A percentile compares a stretch with the other conserved stretches of the same genome.
phyloP scores from a whole-genome alignment of 192 early-diverging fungal genomes.

The Backusella parvicylindrica region DNA sequence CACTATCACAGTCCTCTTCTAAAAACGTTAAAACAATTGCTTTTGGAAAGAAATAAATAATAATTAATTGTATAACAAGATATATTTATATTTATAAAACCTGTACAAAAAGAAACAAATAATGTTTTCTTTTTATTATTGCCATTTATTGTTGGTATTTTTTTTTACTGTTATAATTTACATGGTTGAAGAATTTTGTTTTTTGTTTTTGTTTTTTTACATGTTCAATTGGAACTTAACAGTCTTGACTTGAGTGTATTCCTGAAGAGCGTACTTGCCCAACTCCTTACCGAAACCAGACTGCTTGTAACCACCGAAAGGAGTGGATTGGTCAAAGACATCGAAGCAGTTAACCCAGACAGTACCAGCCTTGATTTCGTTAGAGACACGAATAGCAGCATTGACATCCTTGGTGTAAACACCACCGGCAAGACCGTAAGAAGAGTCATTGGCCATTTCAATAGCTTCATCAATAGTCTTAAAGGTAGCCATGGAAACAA shows the following conservation, averaged over 20 bases:
- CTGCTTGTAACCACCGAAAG: slow-evolving; percentile 72
- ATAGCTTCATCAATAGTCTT: slow-evolving; percentile 72
- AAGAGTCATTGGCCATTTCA: slow-evolving; percentile 59
- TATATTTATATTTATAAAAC: neutral
- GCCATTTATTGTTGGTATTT: neutral
- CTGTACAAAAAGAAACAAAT: neutral
- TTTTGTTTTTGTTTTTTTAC: neutral
- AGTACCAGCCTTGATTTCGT: slow-evolving; percentile 61
- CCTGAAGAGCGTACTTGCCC: slow-evolving; percentile 10
- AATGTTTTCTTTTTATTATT: neutral
- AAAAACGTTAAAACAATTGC: neutral
- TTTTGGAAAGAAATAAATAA: neutral
- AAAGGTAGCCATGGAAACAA: slow-evolving; percentile 69
- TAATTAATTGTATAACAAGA: neutral
- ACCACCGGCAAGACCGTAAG: slow-evolving; percentile 66
- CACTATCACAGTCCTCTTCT: slow-evolving; percentile 1
- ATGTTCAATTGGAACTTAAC: slow-evolving; percentile 8
- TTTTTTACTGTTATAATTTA: neutral
- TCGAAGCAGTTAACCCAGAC: slow-evolving; percentile 83
- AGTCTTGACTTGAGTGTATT: slow-evolving; percentile 12
- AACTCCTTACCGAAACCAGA: slow-evolving; percentile 41
- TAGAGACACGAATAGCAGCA: slow-evolving; percentile 55
- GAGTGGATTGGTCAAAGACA: slow-evolving; percentile 68
- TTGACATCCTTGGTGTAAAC: slow-evolving; percentile 69
- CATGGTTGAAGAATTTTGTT: neutral